Evolutionary conservation across 2,329 filamentous ascomycete species (phyloP).

Genomic region (Podosphaera aphanis): DNA sequence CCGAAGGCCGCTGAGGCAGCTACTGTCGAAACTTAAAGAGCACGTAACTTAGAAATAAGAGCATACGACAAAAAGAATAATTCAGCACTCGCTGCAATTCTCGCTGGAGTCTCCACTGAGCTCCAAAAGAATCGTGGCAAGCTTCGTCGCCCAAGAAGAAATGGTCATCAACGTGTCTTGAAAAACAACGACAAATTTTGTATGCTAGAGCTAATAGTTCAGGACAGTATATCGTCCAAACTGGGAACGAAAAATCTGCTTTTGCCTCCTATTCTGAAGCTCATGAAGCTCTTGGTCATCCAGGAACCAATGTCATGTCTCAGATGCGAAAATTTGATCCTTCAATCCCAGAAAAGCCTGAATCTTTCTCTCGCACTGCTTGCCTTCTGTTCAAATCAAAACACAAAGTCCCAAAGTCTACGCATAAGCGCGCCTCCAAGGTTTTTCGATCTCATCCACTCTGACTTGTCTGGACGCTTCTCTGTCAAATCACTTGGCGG

Average conservation of each 20-base stretch:
- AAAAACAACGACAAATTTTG: background rate
- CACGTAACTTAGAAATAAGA: background rate
- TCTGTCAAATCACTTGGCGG: constrained; percentile 1
- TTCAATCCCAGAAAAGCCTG: background rate
- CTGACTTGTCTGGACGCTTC: background rate
- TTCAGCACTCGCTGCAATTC: background rate
- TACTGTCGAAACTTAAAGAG: background rate
- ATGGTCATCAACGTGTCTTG: background rate
- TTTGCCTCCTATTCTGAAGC: constrained; percentile 1
- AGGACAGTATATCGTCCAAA: background rate
- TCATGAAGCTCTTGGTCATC: background rate
- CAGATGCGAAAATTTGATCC: background rate
- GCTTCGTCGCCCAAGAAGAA: background rate
- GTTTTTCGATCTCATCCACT: background rate
- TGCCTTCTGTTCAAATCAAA: background rate
- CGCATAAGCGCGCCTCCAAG: background rate
- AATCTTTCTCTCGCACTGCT: background rate
- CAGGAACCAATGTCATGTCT: background rate
- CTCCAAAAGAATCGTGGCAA: background rate
- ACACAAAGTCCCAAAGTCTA: background rate
- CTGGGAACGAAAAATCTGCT: background rate
- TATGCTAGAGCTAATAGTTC: background rate
- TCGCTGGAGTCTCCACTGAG: constrained; percentile 1
- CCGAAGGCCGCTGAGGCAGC: no score
- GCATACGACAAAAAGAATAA: background rate